phyloP scores from a whole-genome alignment of 2,329 filamentous ascomycete genomes.

The Fusarium humuli region DNA sequence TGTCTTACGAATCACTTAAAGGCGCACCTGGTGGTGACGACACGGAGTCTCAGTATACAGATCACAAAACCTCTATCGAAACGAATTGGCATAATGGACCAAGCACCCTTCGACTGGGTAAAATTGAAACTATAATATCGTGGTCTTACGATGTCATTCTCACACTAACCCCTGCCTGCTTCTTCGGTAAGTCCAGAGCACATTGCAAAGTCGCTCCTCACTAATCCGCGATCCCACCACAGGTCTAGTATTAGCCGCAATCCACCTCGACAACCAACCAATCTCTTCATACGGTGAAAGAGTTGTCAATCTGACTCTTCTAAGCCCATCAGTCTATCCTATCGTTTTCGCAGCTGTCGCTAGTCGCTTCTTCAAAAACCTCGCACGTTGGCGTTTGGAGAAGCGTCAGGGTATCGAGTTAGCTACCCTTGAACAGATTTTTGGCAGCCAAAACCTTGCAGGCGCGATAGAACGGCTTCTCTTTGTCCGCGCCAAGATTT shows the following conservation, averaged over 20 bases:
- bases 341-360: conserved; percentile 24
- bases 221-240: not conserved
- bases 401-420: conserved; percentile 5
- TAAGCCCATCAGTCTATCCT: conserved; percentile 15
- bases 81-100: too few species aligned
- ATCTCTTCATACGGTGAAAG: not conserved
- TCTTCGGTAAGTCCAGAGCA: not conserved
- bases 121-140: too few species aligned
- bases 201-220: rapidly evolving
- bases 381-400: conserved; percentile 23
- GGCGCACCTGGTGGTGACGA: too few species aligned
- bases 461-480: conserved; percentile 8
- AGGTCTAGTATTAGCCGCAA: rapidly evolving
- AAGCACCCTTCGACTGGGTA: too few species aligned
- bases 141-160: too few species aligned
- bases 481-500: conserved; percentile 1
- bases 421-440: conserved; percentile 18
- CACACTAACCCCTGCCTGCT: rapidly evolving
- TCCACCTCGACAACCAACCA: not conserved
- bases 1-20: too few species aligned
- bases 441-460: conserved; percentile 28
- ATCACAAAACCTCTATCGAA: too few species aligned
- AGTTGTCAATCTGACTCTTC: not conserved
- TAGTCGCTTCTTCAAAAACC: conserved; percentile 15
- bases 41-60: too few species aligned